Evolutionary conservation across 805 yeast genomes (phyloP), one percentile per base, ranked within the genome.

Genomic region (Yarrowia bubula): DNA sequence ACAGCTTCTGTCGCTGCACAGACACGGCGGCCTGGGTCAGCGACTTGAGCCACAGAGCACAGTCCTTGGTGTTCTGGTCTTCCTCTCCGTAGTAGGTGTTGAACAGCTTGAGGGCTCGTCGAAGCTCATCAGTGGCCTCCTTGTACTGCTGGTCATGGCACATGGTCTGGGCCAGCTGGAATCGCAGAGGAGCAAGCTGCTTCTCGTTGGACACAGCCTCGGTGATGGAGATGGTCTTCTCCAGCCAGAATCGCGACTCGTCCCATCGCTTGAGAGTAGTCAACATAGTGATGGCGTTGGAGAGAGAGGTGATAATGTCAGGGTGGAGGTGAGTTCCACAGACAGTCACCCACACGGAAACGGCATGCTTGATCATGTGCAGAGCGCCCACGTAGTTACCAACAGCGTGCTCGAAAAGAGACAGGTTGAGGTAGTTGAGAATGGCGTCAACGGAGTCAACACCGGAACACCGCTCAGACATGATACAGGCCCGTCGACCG

Each of bases 381-480:
- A 92, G 78, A 1, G 93, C 83, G 68, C 88, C 86, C 38, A 79
- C 76, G 43, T 83, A 77, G 70, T 85, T 84, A 39, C 84, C 84
- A 69, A 84, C 83, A 9, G 83, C 77, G 44, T 85, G 78, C 75
- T 92, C 97, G 71, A 83, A 81, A 71, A 81, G 83, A 1, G 95
- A 96, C 69, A 92, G 78, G 75, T 90, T 91, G 70, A 86, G 80
- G 73, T 88, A 84, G 44, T 90, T 79, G 69, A 90, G 82, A 42
- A 90, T 75, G 31, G 92, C 83, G 68, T 91, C 93, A 71, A 83
- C 84, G 13, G 95, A 84, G 73, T 93, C 98, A 68, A 86, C 75
- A 67, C 99, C 99, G 61, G 79, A 75, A 11, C 86, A 81, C 77
- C 98, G 86, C 79, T 93, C 98, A 67, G 86, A 81, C 67, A 92